Evolutionary conservation across 805 yeast species (phyloP).

Genomic region (Yamadazyma phyllophila): DNA sequence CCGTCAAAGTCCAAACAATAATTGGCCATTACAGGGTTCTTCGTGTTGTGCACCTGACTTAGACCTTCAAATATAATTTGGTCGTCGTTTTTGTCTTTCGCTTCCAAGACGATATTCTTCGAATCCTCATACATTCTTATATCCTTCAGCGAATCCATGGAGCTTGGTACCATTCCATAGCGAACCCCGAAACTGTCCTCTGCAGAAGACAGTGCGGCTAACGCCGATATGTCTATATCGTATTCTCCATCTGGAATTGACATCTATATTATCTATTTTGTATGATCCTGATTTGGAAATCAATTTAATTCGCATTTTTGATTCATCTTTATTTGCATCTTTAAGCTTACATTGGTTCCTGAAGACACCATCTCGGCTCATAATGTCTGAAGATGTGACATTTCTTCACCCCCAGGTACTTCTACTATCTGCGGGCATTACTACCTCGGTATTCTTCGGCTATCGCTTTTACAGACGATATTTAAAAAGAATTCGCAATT

Average conservation of each 20-base stretch:
- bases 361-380: background rate
- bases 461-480: slow-evolving; percentile 33
- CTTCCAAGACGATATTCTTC: slow-evolving; percentile 32
- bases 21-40: slow-evolving; percentile 19
- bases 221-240: slow-evolving; percentile 34
- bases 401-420: slow-evolving; percentile 40
- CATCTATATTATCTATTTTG: slow-evolving; percentile 2
- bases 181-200: slow-evolving; percentile 25
- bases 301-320: slow-evolving; percentile 1
- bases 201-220: background rate
- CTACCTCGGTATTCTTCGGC: slow-evolving; percentile 26
- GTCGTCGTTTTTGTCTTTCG: slow-evolving; percentile 20
- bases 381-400: slow-evolving; percentile 16
- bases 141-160: slow-evolving; percentile 36
- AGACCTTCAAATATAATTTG: slow-evolving; percentile 40
- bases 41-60: slow-evolving; percentile 26
- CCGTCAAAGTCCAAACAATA: slow-evolving; percentile 26
- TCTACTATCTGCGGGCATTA: slow-evolving; percentile 34
- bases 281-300: background rate
- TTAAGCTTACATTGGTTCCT: too few relatives aligned
- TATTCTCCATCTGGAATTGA: slow-evolving; percentile 41
- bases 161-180: slow-evolving; percentile 41
- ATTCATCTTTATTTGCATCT: background rate
- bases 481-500: slow-evolving; percentile 31
- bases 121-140: slow-evolving; percentile 34